phyloP scores from a whole-genome alignment of 164 flowering plant genomes.

The Chimonanthus praecox region DNA sequence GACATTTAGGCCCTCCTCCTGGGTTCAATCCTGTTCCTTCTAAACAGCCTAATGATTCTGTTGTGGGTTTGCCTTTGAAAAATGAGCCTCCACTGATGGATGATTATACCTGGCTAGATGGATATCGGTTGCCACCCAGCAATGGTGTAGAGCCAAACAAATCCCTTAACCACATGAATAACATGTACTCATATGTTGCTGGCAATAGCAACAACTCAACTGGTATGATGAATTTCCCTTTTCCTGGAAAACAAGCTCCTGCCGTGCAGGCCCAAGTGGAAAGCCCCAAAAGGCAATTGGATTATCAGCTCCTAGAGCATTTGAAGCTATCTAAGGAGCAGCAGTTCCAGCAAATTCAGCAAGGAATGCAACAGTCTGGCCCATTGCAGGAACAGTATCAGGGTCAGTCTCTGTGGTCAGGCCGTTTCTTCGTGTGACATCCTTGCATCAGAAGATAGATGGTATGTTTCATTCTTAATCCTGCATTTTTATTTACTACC shows the following conservation, averaged over 20 bases:
- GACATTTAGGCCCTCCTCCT: constrained; percentile 94
- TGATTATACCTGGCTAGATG: constrained; percentile 93
- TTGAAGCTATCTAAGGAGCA: constrained; percentile 41
- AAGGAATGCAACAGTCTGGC: constrained; percentile 41
- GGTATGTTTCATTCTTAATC: constrained; percentile 27
- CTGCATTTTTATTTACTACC: background rate
- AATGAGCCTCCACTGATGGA: constrained; percentile 45
- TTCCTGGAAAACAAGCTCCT: constrained; percentile 80
- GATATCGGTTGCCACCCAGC: constrained; percentile 49
- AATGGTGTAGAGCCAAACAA: constrained; percentile 24
- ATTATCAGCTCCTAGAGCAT: constrained; percentile 38
- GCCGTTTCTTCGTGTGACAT: constrained; percentile 76
- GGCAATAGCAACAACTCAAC: constrained; percentile 30
- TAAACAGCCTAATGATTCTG: constrained; percentile 35
- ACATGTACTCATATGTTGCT: constrained; percentile 15
- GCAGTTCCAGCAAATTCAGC: constrained; percentile 38
- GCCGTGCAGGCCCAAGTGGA: constrained; percentile 36
- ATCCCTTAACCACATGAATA: constrained; percentile 23
- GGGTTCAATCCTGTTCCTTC: constrained; percentile 60
- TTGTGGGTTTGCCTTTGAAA: constrained; percentile 22
- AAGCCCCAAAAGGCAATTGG: constrained; percentile 44
- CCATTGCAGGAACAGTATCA: constrained; percentile 60
- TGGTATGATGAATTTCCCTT: constrained; percentile 59
- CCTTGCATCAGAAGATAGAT: constrained; percentile 21
- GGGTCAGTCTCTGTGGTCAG: constrained; percentile 71